These are phyloP conservation scores for Pinus taeda DNA, from an alignment of 75 land plant species.

Conservation along the genomic window DNA sequence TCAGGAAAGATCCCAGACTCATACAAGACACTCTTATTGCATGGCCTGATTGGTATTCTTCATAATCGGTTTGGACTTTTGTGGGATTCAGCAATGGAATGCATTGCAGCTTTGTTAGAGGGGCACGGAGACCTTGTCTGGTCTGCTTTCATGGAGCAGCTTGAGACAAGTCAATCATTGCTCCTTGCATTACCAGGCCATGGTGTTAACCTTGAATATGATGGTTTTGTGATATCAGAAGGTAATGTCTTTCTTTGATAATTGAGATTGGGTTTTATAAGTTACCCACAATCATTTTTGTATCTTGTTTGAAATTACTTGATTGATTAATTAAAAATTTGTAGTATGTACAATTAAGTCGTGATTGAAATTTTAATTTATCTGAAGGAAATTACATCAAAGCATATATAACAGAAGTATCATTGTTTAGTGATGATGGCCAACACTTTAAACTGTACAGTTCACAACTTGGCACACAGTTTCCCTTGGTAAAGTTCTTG, in stretches of 20 bases:
- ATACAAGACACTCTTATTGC: conserved; percentile 41
- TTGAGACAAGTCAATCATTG: conserved; percentile 29
- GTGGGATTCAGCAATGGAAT: conserved; percentile 65
- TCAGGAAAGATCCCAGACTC: conserved; percentile 41
- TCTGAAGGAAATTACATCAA: too few relatives aligned
- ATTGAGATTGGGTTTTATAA: not conserved
- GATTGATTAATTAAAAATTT: too few relatives aligned
- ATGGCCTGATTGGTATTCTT: conserved; percentile 72
- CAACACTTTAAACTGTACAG: too few relatives aligned
- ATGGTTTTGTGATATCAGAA: not conserved
- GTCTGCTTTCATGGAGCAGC: conserved; percentile 38
- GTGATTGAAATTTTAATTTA: too few relatives aligned
- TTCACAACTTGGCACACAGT: too few relatives aligned
- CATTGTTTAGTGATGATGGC: too few relatives aligned
- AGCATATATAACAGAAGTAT: too few relatives aligned
- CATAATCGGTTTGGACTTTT: conserved; percentile 65
- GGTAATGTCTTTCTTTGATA: not conserved
- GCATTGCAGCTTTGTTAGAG: conserved; percentile 50
- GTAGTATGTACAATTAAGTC: too few relatives aligned
- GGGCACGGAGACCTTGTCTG: conserved; percentile 32
- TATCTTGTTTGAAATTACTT: too few relatives aligned
- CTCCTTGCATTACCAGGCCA: conserved; percentile 17
- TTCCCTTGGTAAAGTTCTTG: too few relatives aligned
- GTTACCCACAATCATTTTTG: too few relatives aligned
- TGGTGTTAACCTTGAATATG: not conserved